These are phyloP conservation scores for Jacaranda mimosifolia DNA, from an alignment of 257 asterid species.

Conservation along the genomic window DNA sequence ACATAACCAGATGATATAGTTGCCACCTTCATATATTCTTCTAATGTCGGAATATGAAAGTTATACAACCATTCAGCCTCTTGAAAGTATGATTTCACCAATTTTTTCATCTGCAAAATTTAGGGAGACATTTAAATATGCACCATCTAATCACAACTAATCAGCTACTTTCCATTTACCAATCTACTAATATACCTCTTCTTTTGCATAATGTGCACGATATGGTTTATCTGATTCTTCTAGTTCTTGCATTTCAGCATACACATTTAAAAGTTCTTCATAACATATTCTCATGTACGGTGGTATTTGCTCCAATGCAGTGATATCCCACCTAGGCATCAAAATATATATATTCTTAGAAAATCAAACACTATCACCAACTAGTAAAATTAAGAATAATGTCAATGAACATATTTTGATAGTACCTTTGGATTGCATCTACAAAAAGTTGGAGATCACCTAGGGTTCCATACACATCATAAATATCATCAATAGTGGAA, in stretches of 20 bases:
- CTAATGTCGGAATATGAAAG: slow-evolving; percentile 26
- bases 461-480: not conserved
- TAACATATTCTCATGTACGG: slow-evolving; percentile 27
- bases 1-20: not conserved
- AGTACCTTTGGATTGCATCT: not conserved
- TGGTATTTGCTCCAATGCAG: slow-evolving; percentile 17
- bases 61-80: slow-evolving; percentile 42
- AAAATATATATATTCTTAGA: no score
- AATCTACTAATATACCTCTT: no score
- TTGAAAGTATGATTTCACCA: slow-evolving; percentile 35
- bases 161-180: no score
- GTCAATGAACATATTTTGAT: no score
- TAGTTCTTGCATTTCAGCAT: no score
- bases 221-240: no score
- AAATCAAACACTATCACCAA: no score
- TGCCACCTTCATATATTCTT: slow-evolving; percentile 48
- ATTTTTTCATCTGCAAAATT: slow-evolving; percentile 37
- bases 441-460: not conserved
- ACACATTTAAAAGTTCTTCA: no score
- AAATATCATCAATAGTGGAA: not conserved
- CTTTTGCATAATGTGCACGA: no score
- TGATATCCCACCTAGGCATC: slow-evolving; percentile 36
- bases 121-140: no score
- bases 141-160: no score
- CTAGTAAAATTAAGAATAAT: no score